Base-by-base conservation (phyloP, 176 grass and related monocot genomes). In the Rhynchospora tenuis region DNA sequence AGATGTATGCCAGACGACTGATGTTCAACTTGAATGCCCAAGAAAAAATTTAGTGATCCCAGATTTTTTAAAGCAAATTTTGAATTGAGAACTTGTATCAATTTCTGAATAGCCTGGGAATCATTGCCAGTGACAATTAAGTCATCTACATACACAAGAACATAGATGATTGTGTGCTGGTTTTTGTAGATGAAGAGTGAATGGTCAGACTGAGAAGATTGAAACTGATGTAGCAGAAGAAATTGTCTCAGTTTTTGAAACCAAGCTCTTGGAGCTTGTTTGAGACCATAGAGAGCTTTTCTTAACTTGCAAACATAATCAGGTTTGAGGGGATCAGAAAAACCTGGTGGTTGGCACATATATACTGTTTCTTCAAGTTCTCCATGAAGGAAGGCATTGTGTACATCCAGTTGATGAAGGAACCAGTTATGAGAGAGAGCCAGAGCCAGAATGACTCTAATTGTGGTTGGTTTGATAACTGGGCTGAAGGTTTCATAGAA, bases 81-180 rank as follows among this genome's bases (percentile, higher is more conserved):
- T 1, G 31, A 33, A 3, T 33, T 33, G 2, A 33, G 31, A 33
- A 1, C 3, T 1, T 3, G 1, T 33, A 33, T 3, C 31, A 33
- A 3, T 33, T 1, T 2, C 11, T 51, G 48, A 9, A 51, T 51
- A 0, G 12, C 2, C 1, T 0, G 0, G 2, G 11, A 0, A 3
- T 9, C 6, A 24, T 29, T 70, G 0, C 65, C 65, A 9, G 65
- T 70, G 33, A 70, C 9, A 43, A 70, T 70, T 7, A 70, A 42
- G 3, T 31, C 65, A 14, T 70, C 65, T 12, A 70, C 65, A 70
- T 70, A 70, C 1, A 70, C 27, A 0, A 70, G 13, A 43, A 38
- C 3, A 38, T 11, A 11, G 0, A 31, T 0, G 2, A 43, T 43
- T 0, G 5, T 14, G 8, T 1, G 4, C 0, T 0, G 0, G 0